A percentile compares a stretch with the other conserved stretches of the same genome.
phyloP scores from a whole-genome alignment of 2,329 filamentous ascomycete genomes.

The Furcasterigmium sp. region DNA sequence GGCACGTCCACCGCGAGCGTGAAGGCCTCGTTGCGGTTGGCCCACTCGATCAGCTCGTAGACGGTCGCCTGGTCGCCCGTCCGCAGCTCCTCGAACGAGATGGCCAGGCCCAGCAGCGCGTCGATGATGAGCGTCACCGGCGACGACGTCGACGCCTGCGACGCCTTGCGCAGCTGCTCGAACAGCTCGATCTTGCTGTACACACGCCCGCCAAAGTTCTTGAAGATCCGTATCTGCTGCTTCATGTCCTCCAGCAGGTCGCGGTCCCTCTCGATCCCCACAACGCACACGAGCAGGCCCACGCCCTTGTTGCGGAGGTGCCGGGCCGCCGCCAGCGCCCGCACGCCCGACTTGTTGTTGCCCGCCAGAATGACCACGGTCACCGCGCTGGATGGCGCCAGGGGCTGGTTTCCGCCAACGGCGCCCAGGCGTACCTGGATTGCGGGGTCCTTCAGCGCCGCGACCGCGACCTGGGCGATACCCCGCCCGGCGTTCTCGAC shows the following conservation, averaged over 20 bases:
- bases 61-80: conserved; percentile 77
- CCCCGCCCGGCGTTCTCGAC: conserved; percentile 86
- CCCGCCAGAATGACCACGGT: conserved; percentile 76
- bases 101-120: conserved; percentile 78
- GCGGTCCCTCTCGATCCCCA: conserved; percentile 77
- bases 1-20: conserved; percentile 88
- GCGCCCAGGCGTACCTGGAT: conserved; percentile 49
- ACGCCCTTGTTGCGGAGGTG: conserved; percentile 81
- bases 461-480: conserved; percentile 77
- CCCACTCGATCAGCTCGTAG: conserved; percentile 89
- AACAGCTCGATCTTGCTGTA: conserved; percentile 56
- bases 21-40: conserved; percentile 78
- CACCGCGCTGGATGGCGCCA: conserved; percentile 16
- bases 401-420: conserved; percentile 22
- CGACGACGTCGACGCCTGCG: conserved; percentile 19
- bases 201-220: conserved; percentile 74
- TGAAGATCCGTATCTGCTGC: conserved; percentile 78
- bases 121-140: conserved; percentile 81
- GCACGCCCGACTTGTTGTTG: conserved; percentile 86
- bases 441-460: conserved; percentile 58
- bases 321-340: conserved; percentile 78
- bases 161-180: conserved; percentile 48
- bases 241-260: conserved; percentile 76
- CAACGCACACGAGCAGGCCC: conserved; percentile 75
- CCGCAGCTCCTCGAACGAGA: conserved; percentile 82